Base-by-base conservation (phyloP, 257 asterid genomes). In the Solanum peruvianum region DNA sequence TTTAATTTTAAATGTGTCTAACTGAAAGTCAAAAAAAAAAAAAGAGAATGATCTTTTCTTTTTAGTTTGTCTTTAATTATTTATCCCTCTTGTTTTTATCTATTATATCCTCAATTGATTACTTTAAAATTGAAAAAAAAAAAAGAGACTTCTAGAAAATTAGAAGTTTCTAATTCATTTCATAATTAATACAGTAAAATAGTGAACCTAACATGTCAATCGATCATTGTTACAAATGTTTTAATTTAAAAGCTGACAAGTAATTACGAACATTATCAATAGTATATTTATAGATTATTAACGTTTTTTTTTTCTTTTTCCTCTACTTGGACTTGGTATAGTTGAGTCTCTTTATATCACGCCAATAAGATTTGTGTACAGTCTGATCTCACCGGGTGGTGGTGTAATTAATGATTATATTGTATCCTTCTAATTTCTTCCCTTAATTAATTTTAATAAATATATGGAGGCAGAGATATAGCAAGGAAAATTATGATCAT, bases 91-190 rank as follows among this genome's bases (percentile, higher is more conserved):
- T 52, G 23, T 16, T 16, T 52, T 52, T 52, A 52, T 7, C 60
- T 52, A 52, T 16, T 52, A 52, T 41, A 41, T 2, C 1, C 1
- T 41, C 11, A 8, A 8, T 41, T 2, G 18, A 52, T 52, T 52
- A 16, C 10, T 52, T 52, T 52, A 0, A 16, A 33, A 33, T 33
- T 33, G 0, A 33, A 33, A 4, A 31, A 29, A 29, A 2, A 52
- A 16, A 2, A 0, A 6, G 0, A 0, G 16, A 52, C 0, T 52
- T 52, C 0, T 15, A 15, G 9, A 49, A 49, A 49, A 49, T 49
- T 0, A 15, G 16, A 2, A 8, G 3, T 16, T 52, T 16, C 7
- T 52, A 16, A 15, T 6, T 52, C 10, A 16, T 0, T 52, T 52
- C 62, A 52, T 52, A 52, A 52, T 3, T 52, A 52, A 52, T 52